Conservation (phyloP, 78 protist species). For the Trichosphaerium sp. region DNA sequence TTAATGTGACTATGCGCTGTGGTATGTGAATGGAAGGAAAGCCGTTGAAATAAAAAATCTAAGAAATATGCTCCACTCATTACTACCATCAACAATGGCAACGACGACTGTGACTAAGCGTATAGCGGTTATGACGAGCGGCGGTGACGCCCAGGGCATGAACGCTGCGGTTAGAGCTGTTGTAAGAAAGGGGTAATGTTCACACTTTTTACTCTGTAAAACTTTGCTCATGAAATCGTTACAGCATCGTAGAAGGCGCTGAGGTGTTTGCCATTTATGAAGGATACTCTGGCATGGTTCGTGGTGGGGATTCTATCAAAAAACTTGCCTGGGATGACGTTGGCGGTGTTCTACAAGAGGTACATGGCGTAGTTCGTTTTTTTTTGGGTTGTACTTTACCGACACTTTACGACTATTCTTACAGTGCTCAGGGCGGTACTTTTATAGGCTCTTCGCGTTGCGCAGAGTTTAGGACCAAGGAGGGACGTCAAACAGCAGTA, state of each 20-base stretch:
- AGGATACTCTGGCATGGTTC: constrained; percentile 63
- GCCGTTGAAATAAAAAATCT: no score
- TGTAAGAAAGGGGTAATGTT: constrained; percentile 5
- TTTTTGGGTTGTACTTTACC: not conserved
- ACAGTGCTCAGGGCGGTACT: constrained; percentile 51
- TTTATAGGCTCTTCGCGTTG: constrained; percentile 68
- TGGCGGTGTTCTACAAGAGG: constrained; percentile 12
- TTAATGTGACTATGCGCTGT: no score
- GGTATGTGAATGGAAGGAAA: no score
- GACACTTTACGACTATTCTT: not conserved
- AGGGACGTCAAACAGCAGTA: constrained; percentile 61
- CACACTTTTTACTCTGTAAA: no score
- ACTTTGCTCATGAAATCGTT: no score
- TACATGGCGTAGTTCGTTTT: not conserved
- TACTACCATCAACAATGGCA: not conserved
- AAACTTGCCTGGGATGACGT: constrained; percentile 39
- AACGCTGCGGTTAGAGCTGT: constrained; percentile 52
- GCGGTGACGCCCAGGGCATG: constrained; percentile 61
- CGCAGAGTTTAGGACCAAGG: constrained; percentile 32
- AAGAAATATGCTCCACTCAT: no score
- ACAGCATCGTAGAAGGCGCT: constrained; percentile 19
- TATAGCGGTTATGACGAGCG: constrained; percentile 41
- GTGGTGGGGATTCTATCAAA: constrained; percentile 31
- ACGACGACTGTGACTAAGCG: constrained; percentile 11
- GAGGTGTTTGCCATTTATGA: constrained; percentile 47